A percentile compares a stretch with the other conserved stretches of the same genome.
phyloP scores from a whole-genome alignment of 768 basidiomycete species.

The Podaxis sp. region DNA sequence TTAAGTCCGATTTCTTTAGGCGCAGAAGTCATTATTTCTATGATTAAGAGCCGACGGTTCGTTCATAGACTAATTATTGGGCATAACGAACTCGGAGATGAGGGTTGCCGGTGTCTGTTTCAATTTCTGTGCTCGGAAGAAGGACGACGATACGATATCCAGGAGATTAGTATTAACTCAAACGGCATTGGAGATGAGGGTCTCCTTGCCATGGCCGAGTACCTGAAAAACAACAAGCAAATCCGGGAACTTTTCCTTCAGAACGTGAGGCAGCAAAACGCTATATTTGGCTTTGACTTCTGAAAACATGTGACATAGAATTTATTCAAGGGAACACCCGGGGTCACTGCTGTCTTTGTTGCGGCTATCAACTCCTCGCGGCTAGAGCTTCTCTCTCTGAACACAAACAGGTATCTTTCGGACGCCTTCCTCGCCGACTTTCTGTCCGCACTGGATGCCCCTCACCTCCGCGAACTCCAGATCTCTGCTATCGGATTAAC shows the following conservation, averaged over 20 bases:
- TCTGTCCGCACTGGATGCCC: conserved; percentile 49
- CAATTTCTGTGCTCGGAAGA: conserved; percentile 49
- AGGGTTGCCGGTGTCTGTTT: conserved; percentile 56
- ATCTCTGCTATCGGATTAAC: conserved; percentile 55
- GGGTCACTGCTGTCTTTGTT: conserved; percentile 39
- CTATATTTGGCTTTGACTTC: background rate
- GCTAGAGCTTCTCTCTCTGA: conserved; percentile 50
- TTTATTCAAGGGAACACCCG: conserved; percentile 31
- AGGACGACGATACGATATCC: conserved; percentile 45
- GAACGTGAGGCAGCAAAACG: conserved; percentile 41
- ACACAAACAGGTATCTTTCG: conserved; percentile 47
- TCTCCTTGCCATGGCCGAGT: conserved; percentile 51
- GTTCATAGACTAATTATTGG: conserved; percentile 57
- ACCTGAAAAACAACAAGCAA: conserved; percentile 44
- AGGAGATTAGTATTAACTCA: conserved; percentile 57
- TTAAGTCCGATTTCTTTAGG: conserved; percentile 31
- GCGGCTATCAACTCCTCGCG: conserved; percentile 54
- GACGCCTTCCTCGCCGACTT: conserved; percentile 51
- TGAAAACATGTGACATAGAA: conserved; percentile 18
- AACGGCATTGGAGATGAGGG: conserved; percentile 57
- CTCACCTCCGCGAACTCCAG: conserved; percentile 51
- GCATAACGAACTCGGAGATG: conserved; percentile 56
- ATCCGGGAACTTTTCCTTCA: conserved; percentile 56
- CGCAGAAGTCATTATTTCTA: conserved; percentile 46
- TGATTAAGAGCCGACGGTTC: conserved; percentile 42